Percentiles rank a stretch among this genome's conserved stretches.
Conservation (phyloP, 805 yeast genomes). For the Kodamaea jinghongensis region DNA sequence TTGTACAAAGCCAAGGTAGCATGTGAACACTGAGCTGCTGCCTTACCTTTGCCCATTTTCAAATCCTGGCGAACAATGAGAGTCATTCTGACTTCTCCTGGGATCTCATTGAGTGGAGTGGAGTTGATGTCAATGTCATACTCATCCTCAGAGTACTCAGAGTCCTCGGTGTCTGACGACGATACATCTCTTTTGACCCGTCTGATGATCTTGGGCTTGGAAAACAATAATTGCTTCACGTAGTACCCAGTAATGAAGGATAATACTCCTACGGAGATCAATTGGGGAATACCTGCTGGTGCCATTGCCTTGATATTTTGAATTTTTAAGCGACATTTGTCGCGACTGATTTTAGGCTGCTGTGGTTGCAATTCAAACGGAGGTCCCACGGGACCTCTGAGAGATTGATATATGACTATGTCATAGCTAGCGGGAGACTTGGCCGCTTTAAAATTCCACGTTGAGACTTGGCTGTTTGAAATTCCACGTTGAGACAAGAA, state of each 20-base stretch:
- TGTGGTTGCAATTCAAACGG: background rate
- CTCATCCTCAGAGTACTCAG: slow-evolving; percentile 36
- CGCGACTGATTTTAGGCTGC: background rate
- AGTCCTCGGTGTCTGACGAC: slow-evolving; percentile 16
- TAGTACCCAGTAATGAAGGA: slow-evolving; percentile 39
- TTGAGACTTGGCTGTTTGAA: too few relatives aligned
- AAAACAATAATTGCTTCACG: slow-evolving; percentile 19
- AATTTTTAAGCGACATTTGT: background rate
- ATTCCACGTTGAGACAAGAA: too few relatives aligned
- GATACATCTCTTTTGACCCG: background rate
- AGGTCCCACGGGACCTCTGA: background rate
- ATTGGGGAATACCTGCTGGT: slow-evolving; percentile 16
- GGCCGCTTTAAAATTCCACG: too few relatives aligned
- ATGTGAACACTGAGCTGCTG: slow-evolving; percentile 97
- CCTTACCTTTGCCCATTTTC: slow-evolving; percentile 91
- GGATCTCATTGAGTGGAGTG: slow-evolving; percentile 55
- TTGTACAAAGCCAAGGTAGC: slow-evolving; percentile 93
- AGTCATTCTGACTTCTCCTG: slow-evolving; percentile 85
- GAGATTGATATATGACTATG: background rate
- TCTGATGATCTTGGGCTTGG: background rate
- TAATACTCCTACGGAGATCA: slow-evolving; percentile 31
- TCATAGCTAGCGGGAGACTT: too few relatives aligned
- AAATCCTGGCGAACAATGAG: slow-evolving; percentile 84
- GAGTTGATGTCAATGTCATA: slow-evolving; percentile 57
- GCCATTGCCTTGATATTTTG: slow-evolving; percentile 7